These are phyloP conservation scores for Dactylonectria macrodidyma DNA, from an alignment of 2,329 filamentous ascomycete species.

Conservation along the genomic window DNA sequence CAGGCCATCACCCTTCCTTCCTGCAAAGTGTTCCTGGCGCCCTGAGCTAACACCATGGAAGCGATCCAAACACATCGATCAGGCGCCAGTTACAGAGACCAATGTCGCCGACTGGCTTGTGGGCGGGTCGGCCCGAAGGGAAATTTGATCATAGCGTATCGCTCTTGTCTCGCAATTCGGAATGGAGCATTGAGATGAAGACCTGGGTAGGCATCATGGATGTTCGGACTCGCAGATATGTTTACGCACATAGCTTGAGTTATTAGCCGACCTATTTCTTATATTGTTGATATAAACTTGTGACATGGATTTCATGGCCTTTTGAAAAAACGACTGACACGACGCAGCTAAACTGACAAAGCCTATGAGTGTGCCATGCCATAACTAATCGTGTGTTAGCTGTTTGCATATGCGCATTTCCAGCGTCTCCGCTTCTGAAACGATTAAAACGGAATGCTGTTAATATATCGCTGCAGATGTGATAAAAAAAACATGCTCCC, in stretches of 20 bases:
- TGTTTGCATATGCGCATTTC: background rate
- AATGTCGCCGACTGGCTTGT: conserved; percentile 69
- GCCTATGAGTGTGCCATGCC: background rate
- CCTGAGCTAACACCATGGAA: conserved; percentile 11
- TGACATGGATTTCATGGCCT: conserved; percentile 67
- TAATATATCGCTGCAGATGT: background rate
- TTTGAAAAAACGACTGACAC: conserved; percentile 41
- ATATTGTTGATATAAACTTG: conserved; percentile 64
- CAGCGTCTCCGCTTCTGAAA: background rate
- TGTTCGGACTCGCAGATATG: conserved; percentile 61
- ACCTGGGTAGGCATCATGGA: conserved; percentile 57
- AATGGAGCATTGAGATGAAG: conserved; percentile 63
- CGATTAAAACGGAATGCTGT: background rate
- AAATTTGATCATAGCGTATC: conserved; percentile 73
- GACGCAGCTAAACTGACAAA: no score
- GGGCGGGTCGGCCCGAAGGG: conserved; percentile 67
- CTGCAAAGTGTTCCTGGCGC: conserved; percentile 6
- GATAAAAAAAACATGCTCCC: background rate
- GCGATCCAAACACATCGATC: conserved; percentile 70
- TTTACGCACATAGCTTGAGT: conserved; percentile 59
- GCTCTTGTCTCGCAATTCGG: conserved; percentile 70
- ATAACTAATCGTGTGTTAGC: background rate
- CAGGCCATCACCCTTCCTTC: background rate
- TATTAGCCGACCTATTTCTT: conserved; percentile 65
- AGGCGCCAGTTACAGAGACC: conserved; percentile 68